A percentile compares a stretch with the other conserved stretches of the same genome.
phyloP scores from a whole-genome alignment of 2,329 filamentous ascomycete species.

The Drechslerella stenobrocha region DNA sequence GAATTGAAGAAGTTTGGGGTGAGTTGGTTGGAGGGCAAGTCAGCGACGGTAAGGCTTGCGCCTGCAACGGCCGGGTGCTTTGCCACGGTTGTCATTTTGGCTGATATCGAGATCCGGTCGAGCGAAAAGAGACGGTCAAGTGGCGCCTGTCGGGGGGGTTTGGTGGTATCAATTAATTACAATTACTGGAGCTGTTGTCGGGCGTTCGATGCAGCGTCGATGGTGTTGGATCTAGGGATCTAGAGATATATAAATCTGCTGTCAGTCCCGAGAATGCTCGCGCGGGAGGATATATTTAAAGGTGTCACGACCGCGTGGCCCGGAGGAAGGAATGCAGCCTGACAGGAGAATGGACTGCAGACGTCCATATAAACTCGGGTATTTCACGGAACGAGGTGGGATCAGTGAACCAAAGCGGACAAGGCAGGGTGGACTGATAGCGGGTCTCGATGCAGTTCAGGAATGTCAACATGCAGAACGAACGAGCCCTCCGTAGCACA shows the following conservation, averaged over 20 bases:
- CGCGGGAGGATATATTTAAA: conserved; percentile 2
- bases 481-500: conserved; percentile 32
- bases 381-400: conserved; percentile 44
- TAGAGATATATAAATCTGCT: conserved; percentile 5
- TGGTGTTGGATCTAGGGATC: background rate
- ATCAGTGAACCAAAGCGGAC: conserved; percentile 37
- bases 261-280: conserved; percentile 8
- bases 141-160: conserved; percentile 1
- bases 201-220: background rate
- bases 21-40: conserved; percentile 40
- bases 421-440: conserved; percentile 23
- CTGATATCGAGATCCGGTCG: background rate
- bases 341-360: conserved; percentile 1
- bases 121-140: too few relatives aligned
- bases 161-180: conserved; percentile 10
- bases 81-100: conserved; percentile 41
- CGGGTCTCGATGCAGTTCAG: conserved; percentile 48
- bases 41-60: conserved; percentile 19
- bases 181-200: too few relatives aligned
- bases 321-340: background rate
- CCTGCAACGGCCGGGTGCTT: conserved; percentile 31
- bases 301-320: background rate
- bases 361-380: conserved; percentile 37
- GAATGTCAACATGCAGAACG: conserved; percentile 46
- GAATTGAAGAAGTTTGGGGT: conserved; percentile 48